Base-by-base conservation (phyloP, 768 basidiomycete genomes). In the Tricholoma matsutake region DNA sequence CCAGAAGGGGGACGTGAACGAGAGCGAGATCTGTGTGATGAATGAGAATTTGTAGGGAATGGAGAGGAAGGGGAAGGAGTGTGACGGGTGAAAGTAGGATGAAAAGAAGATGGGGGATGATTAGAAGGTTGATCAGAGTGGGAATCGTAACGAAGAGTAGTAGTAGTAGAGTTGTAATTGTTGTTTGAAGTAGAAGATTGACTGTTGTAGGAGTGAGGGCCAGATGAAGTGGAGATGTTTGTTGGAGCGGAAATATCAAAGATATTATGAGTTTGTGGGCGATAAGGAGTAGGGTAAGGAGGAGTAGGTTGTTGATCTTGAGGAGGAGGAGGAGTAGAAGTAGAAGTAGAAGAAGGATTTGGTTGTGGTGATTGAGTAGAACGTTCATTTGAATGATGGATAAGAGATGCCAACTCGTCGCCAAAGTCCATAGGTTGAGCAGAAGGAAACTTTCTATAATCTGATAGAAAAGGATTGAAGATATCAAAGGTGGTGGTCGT, bases 351-450 rank as follows among this genome's bases (percentile, higher is more conserved):
- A n/a, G n/a, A n/a, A n/a, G n/a, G n/a, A n/a, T n/a, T n/a, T n/a
- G n/a, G 61, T 58, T 67, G 65, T 18, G 63, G 65, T 7, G 63
- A 66, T 34, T 62, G 66, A 57, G 63, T 54, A 63, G 61, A 56
- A 53, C 68, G 71, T 59, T 71, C 68, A 47, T 67, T 59, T 28
- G 47, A 34, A 10, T 59, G 35, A 11, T 56, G 37, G n/a, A 88
- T 85, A 62, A 89, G 79, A 9, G 73, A 79, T 0, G 83, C 87
- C 32, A 91, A 82, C 63, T 91, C 91, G 72, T 91, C 88, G 41
- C 78, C 74, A 65, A 90, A 84, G 72, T 91, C 87, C 71, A 83
- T 79, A n/a, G n/a, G n/a, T n/a, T n/a, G n/a, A n/a, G n/a, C n/a
- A n/a, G 74, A 60, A 58, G 78, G 75, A 68, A 85, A 82, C 69